These are phyloP conservation scores for Lindgomyces ingoldianus DNA, from an alignment of 495 filamentous ascomycete genomes.

Conservation along the genomic window DNA sequence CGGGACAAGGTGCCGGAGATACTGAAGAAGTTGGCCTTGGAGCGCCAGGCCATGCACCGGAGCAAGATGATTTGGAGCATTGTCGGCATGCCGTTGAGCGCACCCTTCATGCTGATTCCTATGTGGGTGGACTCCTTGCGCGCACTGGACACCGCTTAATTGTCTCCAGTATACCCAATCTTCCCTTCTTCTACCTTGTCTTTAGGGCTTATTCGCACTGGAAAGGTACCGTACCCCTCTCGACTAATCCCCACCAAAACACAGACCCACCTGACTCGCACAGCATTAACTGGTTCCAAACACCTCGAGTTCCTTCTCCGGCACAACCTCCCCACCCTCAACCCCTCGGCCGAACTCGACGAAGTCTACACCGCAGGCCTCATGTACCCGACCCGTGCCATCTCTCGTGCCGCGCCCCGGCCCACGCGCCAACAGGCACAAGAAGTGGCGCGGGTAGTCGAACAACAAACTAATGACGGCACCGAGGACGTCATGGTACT, in stretches of 20 bases:
- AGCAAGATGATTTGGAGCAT: conserved; percentile 77
- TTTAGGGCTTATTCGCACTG: conserved; percentile 78
- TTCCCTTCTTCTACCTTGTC: conserved; percentile 95
- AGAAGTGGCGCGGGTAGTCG: conserved; percentile 65
- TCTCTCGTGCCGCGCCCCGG: conserved; percentile 38
- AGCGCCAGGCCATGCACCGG: conserved; percentile 75
- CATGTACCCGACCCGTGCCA: conserved; percentile 40
- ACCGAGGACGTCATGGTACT: conserved; percentile 47
- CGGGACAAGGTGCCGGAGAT: conserved; percentile 60
- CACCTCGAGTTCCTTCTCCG: conserved; percentile 80
- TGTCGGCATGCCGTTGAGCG: conserved; percentile 77
- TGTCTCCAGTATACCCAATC: conserved; percentile 72
- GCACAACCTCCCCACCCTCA: conserved; percentile 63
- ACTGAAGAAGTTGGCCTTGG: conserved; percentile 68
- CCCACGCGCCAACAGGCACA: conserved; percentile 42
- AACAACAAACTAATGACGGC: conserved; percentile 46
- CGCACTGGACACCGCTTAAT: conserved; percentile 2
- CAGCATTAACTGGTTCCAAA: conserved; percentile 80
- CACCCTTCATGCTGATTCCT: conserved; percentile 78
- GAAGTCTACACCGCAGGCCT: conserved; percentile 61
- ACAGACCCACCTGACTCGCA: too few species aligned
- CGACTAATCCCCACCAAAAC: too few species aligned
- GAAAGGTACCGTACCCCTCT: too few species aligned
- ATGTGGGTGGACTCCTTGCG: conserved; percentile 59
- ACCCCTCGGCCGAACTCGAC: conserved; percentile 67